Percentiles rank a stretch among this genome's conserved stretches.
Conservation (phyloP, 169 alveolate species). For the Plasmodium coatneyi region DNA sequence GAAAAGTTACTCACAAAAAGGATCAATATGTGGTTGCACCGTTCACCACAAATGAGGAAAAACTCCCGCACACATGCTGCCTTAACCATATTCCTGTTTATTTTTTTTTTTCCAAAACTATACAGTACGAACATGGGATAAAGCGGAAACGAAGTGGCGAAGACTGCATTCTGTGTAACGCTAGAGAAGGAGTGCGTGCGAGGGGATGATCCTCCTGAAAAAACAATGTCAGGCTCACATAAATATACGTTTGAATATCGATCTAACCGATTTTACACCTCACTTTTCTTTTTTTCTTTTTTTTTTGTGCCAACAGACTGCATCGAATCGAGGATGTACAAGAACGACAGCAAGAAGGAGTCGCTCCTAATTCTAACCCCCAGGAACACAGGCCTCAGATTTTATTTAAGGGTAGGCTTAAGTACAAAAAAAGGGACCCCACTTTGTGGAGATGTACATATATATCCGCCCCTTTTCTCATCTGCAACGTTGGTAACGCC, state of each 20-base stretch:
- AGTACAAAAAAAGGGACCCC: not conserved
- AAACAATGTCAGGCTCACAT: not conserved
- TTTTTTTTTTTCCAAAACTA: not conserved
- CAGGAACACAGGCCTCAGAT: constrained; percentile 12
- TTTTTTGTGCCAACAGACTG: not conserved
- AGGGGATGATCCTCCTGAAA: not conserved
- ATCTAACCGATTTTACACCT: not conserved
- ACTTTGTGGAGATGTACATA: not conserved
- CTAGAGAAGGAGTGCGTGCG: not conserved
- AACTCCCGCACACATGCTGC: not conserved
- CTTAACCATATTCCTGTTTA: not conserved
- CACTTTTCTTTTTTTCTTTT: not conserved
- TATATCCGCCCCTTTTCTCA: not conserved
- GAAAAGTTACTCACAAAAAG: not conserved
- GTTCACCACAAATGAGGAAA: not conserved
- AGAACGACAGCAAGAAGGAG: constrained; percentile 7
- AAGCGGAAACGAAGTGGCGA: constrained; percentile 21
- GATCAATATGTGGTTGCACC: not conserved
- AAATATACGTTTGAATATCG: not conserved
- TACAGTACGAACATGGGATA: constrained; percentile 21
- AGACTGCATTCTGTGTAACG: constrained; percentile 42
- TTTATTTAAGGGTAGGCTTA: constrained; percentile 39
- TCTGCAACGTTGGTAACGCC: not conserved
- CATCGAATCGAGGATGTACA: constrained; percentile 23
- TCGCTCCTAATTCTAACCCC: constrained; percentile 30